Evolutionary conservation across 306 rosid genomes (phyloP).

Genomic region (Lupinus albus): DNA sequence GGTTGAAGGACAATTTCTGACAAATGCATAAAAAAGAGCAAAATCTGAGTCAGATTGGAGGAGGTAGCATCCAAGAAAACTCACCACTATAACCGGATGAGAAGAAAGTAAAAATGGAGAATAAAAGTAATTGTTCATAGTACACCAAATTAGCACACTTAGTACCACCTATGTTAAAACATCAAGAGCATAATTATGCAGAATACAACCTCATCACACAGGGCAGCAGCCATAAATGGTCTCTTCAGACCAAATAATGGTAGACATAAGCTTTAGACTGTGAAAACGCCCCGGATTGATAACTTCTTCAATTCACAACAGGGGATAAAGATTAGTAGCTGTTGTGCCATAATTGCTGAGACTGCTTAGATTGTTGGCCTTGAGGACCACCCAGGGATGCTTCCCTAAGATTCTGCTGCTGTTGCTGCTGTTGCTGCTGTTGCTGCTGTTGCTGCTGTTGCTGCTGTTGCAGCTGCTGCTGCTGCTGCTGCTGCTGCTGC

Average conservation of each 20-base stretch:
- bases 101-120: background rate
- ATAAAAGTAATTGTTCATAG: slow-evolving; percentile 37
- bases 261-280: slow-evolving; percentile 53
- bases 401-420: slow-evolving; percentile 81
- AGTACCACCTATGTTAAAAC: slow-evolving; percentile 78
- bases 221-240: slow-evolving; percentile 72
- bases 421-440: slow-evolving; percentile 88
- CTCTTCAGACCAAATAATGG: slow-evolving; percentile 76
- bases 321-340: slow-evolving; percentile 75
- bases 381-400: slow-evolving; percentile 74
- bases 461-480: slow-evolving; percentile 80
- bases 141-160: slow-evolving; percentile 65
- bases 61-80: slow-evolving; percentile 26
- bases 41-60: background rate
- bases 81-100: slow-evolving; percentile 44
- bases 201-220: slow-evolving; percentile 81
- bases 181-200: slow-evolving; percentile 56
- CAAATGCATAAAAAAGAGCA: background rate
- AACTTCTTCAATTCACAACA: slow-evolving; percentile 59
- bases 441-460: slow-evolving; percentile 89
- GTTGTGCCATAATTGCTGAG: slow-evolving; percentile 97
- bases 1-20: background rate
- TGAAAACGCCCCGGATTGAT: slow-evolving; percentile 57
- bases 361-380: slow-evolving; percentile 83
- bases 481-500: slow-evolving; percentile 68